These are phyloP conservation scores for Axilococcus clingmanii DNA, from an alignment of 139 green algal species.

Conservation along the genomic window DNA sequence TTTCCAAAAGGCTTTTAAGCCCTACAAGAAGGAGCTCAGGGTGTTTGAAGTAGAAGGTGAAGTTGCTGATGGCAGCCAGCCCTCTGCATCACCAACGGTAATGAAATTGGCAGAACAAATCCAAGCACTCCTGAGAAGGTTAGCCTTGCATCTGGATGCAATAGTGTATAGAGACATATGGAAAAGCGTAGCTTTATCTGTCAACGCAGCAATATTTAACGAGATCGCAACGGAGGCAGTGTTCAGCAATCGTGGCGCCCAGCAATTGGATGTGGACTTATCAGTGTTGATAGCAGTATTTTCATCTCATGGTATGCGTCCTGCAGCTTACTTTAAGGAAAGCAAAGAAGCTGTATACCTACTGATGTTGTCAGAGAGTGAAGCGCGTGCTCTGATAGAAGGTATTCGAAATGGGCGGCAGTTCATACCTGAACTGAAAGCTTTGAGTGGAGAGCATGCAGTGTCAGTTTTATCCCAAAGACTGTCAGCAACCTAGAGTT, in stretches of 20 bases:
- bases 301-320: conserved; percentile 25
- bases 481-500: no score
- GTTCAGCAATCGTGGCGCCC: conserved; percentile 21
- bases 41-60: background rate
- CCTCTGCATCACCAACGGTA: conserved; percentile 15
- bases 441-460: conserved; percentile 18
- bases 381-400: conserved; percentile 1
- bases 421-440: conserved; percentile 4
- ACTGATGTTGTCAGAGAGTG: conserved; percentile 1
- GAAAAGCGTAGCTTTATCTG: conserved; percentile 28
- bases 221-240: conserved; percentile 37
- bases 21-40: conserved; percentile 6
- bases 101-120: conserved; percentile 13
- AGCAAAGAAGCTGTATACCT: conserved; percentile 22
- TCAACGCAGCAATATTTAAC: conserved; percentile 38
- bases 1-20: conserved; percentile 12
- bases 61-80: background rate
- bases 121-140: conserved; percentile 13
- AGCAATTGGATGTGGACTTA: conserved; percentile 23
- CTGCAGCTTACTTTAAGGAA: conserved; percentile 41
- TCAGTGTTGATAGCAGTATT: conserved; percentile 24
- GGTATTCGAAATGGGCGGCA: conserved; percentile 2
- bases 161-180: conserved; percentile 42
- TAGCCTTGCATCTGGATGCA: conserved; percentile 32
- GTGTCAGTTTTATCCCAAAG: conserved; percentile 11